phyloP scores from a whole-genome alignment of 2,329 filamentous ascomycete genomes.

The Diaporthe nobilis region DNA sequence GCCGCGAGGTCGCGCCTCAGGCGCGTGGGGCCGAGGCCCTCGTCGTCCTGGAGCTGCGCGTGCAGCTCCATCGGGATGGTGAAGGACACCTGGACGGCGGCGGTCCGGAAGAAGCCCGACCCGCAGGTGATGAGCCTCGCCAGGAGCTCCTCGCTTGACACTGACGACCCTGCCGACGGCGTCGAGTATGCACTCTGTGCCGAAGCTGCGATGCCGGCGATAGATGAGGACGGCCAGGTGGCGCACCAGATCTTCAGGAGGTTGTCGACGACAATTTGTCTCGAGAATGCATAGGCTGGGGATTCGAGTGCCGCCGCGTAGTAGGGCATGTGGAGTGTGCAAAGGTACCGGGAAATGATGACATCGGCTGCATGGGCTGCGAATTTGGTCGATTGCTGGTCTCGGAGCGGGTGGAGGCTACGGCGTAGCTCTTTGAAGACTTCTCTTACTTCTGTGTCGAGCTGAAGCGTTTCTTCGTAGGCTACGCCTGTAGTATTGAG shows the following conservation, averaged over 20 bases:
- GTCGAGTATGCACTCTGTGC: conserved; percentile 38
- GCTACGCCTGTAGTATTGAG: conserved; percentile 55
- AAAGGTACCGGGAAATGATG: conserved; percentile 61
- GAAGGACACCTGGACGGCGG: conserved; percentile 56
- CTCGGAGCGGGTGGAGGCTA: conserved; percentile 46
- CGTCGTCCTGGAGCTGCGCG: conserved; percentile 59
- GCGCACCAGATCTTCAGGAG: conserved; percentile 50
- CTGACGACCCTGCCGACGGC: conserved; percentile 38
- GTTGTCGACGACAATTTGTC: conserved; percentile 55
- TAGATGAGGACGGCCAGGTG: conserved; percentile 31
- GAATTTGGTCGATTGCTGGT: conserved; percentile 55
- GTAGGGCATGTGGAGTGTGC: conserved; percentile 69
- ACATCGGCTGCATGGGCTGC: conserved; percentile 60
- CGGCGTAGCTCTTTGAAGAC: conserved; percentile 53
- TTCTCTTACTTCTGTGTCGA: conserved; percentile 61
- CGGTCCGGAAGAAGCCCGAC: conserved; percentile 58
- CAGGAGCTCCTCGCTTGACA: conserved; percentile 50
- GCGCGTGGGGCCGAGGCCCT: conserved; percentile 48
- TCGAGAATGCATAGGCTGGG: conserved; percentile 64
- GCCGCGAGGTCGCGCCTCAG: conserved; percentile 50
- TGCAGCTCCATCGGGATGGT: conserved; percentile 63
- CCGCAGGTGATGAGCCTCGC: conserved; percentile 57
- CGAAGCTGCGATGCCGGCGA: not conserved
- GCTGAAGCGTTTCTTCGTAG: conserved; percentile 63
- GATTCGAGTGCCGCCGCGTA: conserved; percentile 59